Evolutionary conservation across 306 rosid genomes (phyloP).

Genomic region (Cercis canadensis): DNA sequence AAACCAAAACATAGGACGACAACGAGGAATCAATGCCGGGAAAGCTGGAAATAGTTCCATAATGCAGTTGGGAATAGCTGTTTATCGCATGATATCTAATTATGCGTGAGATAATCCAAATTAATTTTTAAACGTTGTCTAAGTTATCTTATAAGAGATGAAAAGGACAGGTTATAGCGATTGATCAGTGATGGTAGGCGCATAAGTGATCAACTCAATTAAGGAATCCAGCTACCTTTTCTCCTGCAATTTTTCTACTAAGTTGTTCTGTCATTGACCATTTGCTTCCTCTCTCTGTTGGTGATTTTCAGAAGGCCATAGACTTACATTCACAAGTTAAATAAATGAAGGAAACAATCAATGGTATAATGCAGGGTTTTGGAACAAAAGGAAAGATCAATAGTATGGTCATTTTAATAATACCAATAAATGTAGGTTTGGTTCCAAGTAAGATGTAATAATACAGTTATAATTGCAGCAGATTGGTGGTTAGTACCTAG

Average conservation of each 20-base stretch:
- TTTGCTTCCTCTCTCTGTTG: background rate
- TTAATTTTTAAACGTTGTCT: conserved; percentile 12
- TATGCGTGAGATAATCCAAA: conserved; percentile 25
- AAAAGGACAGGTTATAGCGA: conserved; percentile 46
- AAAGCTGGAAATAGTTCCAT: conserved; percentile 51
- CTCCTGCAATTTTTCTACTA: no score
- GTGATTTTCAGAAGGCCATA: background rate
- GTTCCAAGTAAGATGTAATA: background rate
- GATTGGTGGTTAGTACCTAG: conserved; percentile 1
- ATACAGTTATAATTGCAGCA: background rate
- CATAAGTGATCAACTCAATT: background rate
- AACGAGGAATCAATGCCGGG: conserved; percentile 77
- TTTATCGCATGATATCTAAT: conserved; percentile 31
- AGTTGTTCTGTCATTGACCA: no score
- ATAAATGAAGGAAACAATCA: conserved; percentile 6
- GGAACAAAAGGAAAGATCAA: background rate
- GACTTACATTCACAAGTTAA: background rate
- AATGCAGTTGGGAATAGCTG: conserved; percentile 49
- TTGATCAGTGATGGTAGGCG: conserved; percentile 15
- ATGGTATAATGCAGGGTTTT: no score
- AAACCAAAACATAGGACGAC: conserved; percentile 42
- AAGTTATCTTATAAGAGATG: conserved; percentile 16
- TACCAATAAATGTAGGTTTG: background rate
- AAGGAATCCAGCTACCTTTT: conserved; percentile 43
- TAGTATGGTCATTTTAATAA: background rate